Evolutionary conservation across 2,329 filamentous ascomycete genomes (phyloP), one percentile per base, ranked within the genome.

Genomic region (Pseudofabraea citricarpa): DNA sequence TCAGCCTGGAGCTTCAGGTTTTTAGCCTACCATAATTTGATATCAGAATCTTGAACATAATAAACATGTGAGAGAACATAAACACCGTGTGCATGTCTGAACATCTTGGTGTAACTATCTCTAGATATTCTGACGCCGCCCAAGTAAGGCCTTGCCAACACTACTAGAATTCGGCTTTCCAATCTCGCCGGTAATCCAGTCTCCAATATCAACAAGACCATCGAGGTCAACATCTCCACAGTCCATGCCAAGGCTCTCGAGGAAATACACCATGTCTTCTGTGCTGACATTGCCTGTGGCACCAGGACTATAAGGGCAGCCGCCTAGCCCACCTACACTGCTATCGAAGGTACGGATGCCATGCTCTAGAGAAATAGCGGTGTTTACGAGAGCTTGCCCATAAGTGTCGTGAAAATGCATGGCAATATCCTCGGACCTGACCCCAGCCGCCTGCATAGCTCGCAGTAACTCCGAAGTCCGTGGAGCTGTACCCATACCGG

Each of bases 391-490:
- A 1, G 87, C 88, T 68, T 90, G 85, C 1, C 87, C 88, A 59
- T 90, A 91, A 1, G 89, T 94, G 59, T 95, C 87, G 63, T 95
- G 89, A 57, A 94, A 91, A 64, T 95, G 89, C 68, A 90, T 81
- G 0, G 87, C 87, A 9, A 94, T 66, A 55, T 87, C 83, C 55
- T 82, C 79, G 43, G 74, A 75, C 16, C 83, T 74, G 15, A 94
- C 74, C 0, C 83, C 84, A 2, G 84, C 85, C 1, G 79, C 75
- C 7, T 72, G 64, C 64, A 89, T 68, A 44, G 81, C 81, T 50
- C 74, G 73, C 45, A 90, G 69, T 36, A 90, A 68, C 44, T 79
- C 76, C 43, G 72, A 69, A 2, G 84, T 88, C 44, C 79, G 71
- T 15, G 81, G 82, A n/a, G 81, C 83, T 0, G 87, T 94, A 23